phyloP scores from a whole-genome alignment of 768 basidiomycete genomes.

The Cyathus striatus region DNA sequence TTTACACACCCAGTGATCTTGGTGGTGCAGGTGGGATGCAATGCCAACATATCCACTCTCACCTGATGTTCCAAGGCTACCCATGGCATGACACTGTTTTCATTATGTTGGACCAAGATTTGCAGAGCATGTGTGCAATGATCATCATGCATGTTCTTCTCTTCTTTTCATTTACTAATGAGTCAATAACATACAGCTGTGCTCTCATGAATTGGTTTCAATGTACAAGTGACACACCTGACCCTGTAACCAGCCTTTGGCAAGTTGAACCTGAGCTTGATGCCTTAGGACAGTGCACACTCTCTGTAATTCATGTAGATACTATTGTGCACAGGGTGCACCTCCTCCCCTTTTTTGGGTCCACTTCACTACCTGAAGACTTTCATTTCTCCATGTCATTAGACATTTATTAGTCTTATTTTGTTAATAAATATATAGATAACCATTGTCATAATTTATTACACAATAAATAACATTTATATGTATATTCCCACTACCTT shows the following conservation, averaged over 20 bases:
- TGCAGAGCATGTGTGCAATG: conserved; percentile 20
- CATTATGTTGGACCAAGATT: conserved; percentile 13
- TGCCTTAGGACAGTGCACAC: neutral
- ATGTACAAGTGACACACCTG: conserved; percentile 8
- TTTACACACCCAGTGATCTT: conserved; percentile 23
- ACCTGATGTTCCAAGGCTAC: conserved; percentile 12
- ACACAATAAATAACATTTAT: too few relatives aligned
- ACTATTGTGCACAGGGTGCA: conserved; percentile 18
- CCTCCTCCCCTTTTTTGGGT: conserved; percentile 17
- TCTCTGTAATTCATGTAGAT: conserved; percentile 12
- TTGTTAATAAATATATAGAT: too few relatives aligned
- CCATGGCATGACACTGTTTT: conserved; percentile 23
- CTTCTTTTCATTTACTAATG: conserved; percentile 22
- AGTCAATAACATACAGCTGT: conserved; percentile 8
- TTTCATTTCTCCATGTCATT: too few relatives aligned
- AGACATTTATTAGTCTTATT: too few relatives aligned
- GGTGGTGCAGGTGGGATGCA: conserved; percentile 22
- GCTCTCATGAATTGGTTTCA: conserved; percentile 24
- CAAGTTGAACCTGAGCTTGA: conserved; percentile 14
- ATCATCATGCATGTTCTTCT: conserved; percentile 17
- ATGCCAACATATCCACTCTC: conserved; percentile 18
- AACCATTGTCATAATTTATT: too few relatives aligned
- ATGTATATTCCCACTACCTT: too few relatives aligned
- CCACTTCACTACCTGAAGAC: conserved; percentile 8
- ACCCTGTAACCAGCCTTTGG: too few relatives aligned